These are phyloP conservation scores for Populus tomentosa DNA, from an alignment of 441 rosid species.

Conservation along the genomic window DNA sequence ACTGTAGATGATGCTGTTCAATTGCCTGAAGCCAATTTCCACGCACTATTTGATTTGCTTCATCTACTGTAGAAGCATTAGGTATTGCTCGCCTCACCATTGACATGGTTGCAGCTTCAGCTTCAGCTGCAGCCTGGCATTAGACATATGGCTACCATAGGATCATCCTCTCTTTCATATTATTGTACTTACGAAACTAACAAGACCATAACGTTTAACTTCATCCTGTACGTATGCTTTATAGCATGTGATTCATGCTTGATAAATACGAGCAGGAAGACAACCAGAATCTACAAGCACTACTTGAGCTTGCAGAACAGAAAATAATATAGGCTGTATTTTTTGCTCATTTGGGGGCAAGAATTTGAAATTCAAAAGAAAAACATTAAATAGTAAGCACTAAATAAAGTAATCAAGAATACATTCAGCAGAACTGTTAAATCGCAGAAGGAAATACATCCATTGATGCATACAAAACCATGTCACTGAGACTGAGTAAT, in stretches of 20 bases:
- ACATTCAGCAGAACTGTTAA: neutral
- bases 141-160: neutral
- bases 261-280: neutral
- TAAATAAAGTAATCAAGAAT: neutral
- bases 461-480: neutral
- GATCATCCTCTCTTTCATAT: neutral
- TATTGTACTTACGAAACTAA: neutral
- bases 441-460: no score
- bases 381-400: neutral
- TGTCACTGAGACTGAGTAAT: neutral
- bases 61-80: slow-evolving; percentile 37
- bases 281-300: neutral
- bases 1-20: slow-evolving; percentile 38
- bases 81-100: slow-evolving; percentile 49
- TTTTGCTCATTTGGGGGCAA: neutral
- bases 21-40: slow-evolving; percentile 54
- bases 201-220: neutral
- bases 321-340: neutral
- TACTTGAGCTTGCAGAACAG: neutral
- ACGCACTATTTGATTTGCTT: slow-evolving; percentile 43
- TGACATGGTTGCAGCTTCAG: slow-evolving; percentile 56
- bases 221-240: neutral
- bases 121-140: slow-evolving; percentile 69
- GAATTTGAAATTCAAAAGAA: neutral
- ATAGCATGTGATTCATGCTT: neutral